Evolutionary conservation across 1,139 yeast genomes (phyloP), one percentile per base, ranked within the genome.

Genomic region (Kodamaea suecica): DNA sequence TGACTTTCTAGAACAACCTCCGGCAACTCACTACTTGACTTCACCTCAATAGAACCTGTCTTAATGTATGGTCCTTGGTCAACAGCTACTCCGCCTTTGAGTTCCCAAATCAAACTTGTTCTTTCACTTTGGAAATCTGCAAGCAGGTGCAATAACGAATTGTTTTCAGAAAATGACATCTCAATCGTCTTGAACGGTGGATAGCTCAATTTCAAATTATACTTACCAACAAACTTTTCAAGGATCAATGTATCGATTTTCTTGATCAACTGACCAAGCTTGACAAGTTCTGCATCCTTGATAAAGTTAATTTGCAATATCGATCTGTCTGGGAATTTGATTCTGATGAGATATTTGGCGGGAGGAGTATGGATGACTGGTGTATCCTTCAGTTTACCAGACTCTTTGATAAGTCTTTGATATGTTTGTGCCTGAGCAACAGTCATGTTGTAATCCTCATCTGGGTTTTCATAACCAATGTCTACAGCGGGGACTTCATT

Each of bases 261-360:
- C 33, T 62, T 60, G 32, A 69, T 38, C 23, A 78, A 59, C 32
- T 66, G 62, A 1, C 71, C 68, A 41, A 77, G 70, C 31, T 73
- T 63, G 10, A 59, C 53, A 1, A 42, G 32, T 32, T 66, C 56
- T 0, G 61, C 57, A 12, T 65, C 66, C 28, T 70, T 64, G 15
- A 55, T 53, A 31, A 76, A 68, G 33, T 64, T 57, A n/a, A 72
- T 55, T 40, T 76, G 78, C n/a, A 78, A 50, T 19, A 66, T 62
- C 4, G 70, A 53, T 17, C 70, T 58, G 52, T 78, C 80, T 1
- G 83, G 82, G 42, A 78, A 76, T 41, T 68, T 67, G 21, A 78
- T 48, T 33, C 84, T 56, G 8, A 78, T 59, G 17, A 61, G 57
- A 43, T 62, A 66, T 26, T 50, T 49, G 11, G 17, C 8, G 3